Evolutionary conservation across 2,329 filamentous ascomycete species (phyloP).

Genomic region (Sporothrix protearum): DNA sequence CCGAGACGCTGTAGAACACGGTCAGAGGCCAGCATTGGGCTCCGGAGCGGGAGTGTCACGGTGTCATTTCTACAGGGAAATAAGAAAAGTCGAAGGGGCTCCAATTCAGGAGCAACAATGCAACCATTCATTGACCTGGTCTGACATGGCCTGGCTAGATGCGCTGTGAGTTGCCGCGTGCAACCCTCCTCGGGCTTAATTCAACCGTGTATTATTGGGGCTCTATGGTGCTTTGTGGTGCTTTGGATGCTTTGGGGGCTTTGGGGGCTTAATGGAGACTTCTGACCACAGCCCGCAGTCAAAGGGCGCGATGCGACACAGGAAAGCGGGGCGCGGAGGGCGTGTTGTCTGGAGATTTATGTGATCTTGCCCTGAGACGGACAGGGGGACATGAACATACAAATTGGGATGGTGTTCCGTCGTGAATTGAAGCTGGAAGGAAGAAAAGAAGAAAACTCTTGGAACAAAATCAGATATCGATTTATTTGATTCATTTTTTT

Average conservation of each 20-base stretch:
- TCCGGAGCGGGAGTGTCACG: neutral
- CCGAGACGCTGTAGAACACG: neutral
- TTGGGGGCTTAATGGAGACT: neutral
- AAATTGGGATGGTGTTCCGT: neutral
- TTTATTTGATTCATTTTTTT: neutral
- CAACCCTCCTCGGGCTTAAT: neutral
- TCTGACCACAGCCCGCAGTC: neutral
- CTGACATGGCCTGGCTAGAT: neutral
- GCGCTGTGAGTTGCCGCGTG: neutral
- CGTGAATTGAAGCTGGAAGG: neutral
- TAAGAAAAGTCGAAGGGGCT: neutral
- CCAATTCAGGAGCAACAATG: neutral
- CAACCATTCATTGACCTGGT: neutral
- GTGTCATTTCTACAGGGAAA: neutral
- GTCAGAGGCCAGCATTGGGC: neutral
- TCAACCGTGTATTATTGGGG: neutral
- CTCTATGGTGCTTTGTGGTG: too few species aligned
- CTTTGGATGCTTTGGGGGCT: too few species aligned
- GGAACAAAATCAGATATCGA: neutral
- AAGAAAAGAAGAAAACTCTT: neutral
- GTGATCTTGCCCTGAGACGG: neutral
- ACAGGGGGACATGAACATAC: neutral
- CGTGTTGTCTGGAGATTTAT: neutral
- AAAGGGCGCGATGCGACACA: slow-evolving; percentile 8
- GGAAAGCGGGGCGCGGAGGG: neutral